Conservation (phyloP, 164 flowering plant genomes). For the Berberis vulgaris region DNA sequence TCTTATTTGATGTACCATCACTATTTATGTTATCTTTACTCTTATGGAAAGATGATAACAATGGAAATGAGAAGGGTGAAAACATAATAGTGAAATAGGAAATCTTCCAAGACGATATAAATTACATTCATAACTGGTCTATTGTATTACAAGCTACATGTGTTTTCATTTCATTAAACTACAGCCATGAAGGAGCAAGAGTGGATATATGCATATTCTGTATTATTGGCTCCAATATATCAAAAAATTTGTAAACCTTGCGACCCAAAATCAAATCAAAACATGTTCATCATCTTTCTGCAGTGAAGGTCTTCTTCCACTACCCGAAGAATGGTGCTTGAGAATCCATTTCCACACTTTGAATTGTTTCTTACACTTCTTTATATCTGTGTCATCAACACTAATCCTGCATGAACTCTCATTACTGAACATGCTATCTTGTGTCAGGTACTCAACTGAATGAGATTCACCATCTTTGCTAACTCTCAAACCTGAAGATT, state of each 20-base stretch:
- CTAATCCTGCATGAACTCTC: constrained; percentile 48
- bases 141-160: too few relatives aligned
- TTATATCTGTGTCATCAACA: constrained; percentile 32
- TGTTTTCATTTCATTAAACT: too few relatives aligned
- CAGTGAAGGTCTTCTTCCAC: constrained; percentile 7
- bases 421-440: constrained; percentile 13
- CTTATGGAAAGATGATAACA: too few relatives aligned
- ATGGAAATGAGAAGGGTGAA: too few relatives aligned
- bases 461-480: constrained; percentile 19
- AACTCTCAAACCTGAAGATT: constrained; percentile 17
- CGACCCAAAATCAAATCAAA: neutral
- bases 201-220: too few relatives aligned
- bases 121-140: too few relatives aligned
- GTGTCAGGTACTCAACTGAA: constrained; percentile 6
- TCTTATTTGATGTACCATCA: too few relatives aligned
- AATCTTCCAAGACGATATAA: too few relatives aligned
- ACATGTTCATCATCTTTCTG: constrained; percentile 11
- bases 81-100: too few relatives aligned
- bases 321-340: constrained; percentile 19
- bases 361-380: constrained; percentile 32
- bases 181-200: too few relatives aligned
- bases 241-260: neutral
- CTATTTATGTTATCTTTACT: too few relatives aligned
- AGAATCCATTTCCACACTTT: constrained; percentile 64
- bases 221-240: too few relatives aligned